These are phyloP conservation scores for Arthrobotrys sinensis DNA, from an alignment of 2,329 filamentous ascomycete genomes.

Conservation along the genomic window DNA sequence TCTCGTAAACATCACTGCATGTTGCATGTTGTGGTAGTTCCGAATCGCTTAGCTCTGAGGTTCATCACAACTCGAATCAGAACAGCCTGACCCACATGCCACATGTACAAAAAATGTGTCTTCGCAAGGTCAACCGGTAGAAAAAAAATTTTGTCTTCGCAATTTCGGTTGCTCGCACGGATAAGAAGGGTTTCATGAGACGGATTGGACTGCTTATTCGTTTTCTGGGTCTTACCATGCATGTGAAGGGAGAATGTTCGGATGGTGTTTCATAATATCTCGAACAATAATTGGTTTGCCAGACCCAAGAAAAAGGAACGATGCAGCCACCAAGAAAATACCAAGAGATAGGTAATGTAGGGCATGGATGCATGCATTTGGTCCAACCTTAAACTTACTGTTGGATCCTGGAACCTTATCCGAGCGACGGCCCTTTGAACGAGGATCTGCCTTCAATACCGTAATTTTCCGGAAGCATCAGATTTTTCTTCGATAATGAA, in stretches of 20 bases:
- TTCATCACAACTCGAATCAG: slow-evolving; percentile 5
- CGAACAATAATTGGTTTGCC: slow-evolving; percentile 20
- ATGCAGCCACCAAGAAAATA: slow-evolving; percentile 36
- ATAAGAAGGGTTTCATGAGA: slow-evolving; percentile 42
- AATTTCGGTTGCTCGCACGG: slow-evolving; percentile 23
- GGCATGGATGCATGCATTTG: slow-evolving; percentile 50
- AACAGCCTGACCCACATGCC: slow-evolving; percentile 22
- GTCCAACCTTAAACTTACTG: slow-evolving; percentile 52
- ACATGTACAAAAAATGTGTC: slow-evolving; percentile 16
- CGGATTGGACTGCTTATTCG: slow-evolving; percentile 10
- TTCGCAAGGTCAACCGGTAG: slow-evolving; percentile 20
- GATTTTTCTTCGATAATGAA: slow-evolving; percentile 16
- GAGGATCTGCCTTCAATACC: slow-evolving; percentile 21
- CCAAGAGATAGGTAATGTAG: slow-evolving; percentile 43
- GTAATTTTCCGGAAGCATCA: slow-evolving; percentile 47
- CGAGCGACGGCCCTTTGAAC: slow-evolving; percentile 17
- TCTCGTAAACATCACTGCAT: slow-evolving; percentile 4
- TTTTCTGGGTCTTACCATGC: slow-evolving; percentile 30
- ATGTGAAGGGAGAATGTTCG: slow-evolving; percentile 21
- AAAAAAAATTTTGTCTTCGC: slow-evolving; percentile 25
- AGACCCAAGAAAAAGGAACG: slow-evolving; percentile 29
- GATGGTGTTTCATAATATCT: slow-evolving; percentile 20
- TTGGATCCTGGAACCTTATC: slow-evolving; percentile 55
- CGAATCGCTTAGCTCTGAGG: slow-evolving; percentile 28
- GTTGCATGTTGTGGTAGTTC: not conserved